phyloP scores from a whole-genome alignment of 129 eudicot species.

The Pulicaria dysenterica region DNA sequence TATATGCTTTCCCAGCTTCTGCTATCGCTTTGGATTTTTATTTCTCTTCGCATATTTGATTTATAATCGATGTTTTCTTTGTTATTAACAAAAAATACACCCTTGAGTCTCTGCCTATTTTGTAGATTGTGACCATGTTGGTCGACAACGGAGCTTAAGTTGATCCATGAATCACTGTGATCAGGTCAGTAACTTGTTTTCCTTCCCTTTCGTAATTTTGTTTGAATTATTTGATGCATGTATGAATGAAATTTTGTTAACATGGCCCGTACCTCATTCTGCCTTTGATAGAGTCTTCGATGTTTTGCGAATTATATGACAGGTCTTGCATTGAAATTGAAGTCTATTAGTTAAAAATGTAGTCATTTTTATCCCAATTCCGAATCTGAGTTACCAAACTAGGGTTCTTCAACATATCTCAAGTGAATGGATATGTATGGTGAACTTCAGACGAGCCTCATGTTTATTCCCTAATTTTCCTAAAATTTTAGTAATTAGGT shows the following conservation, averaged over 20 bases:
- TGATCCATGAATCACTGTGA: not conserved
- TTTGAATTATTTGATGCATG: conserved; percentile 5
- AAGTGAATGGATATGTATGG: not conserved
- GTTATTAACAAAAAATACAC: not conserved
- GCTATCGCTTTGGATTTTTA: conserved; percentile 4
- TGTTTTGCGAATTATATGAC: not conserved
- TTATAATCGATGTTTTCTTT: conserved; percentile 1
- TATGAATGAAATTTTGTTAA: not conserved
- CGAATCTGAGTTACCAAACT: not conserved
- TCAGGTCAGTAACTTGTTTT: conserved; percentile 16
- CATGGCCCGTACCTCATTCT: not conserved
- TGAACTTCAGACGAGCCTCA: not conserved
- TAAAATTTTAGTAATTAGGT: conserved; percentile 1
- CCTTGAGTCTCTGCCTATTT: not conserved
- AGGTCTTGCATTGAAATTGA: not conserved
- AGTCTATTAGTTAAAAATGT: not conserved
- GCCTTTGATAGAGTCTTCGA: not conserved
- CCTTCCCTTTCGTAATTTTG: not conserved
- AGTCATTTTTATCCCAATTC: not conserved
- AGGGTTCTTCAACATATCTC: not conserved
- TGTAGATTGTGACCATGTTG: conserved; percentile 5
- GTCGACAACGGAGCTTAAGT: not conserved
- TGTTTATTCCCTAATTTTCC: not conserved
- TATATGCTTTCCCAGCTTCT: not conserved
- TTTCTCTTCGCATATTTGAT: not conserved